Conservation (phyloP, 2,329 filamentous ascomycete genomes). For the Aspergillus sp. region DNA sequence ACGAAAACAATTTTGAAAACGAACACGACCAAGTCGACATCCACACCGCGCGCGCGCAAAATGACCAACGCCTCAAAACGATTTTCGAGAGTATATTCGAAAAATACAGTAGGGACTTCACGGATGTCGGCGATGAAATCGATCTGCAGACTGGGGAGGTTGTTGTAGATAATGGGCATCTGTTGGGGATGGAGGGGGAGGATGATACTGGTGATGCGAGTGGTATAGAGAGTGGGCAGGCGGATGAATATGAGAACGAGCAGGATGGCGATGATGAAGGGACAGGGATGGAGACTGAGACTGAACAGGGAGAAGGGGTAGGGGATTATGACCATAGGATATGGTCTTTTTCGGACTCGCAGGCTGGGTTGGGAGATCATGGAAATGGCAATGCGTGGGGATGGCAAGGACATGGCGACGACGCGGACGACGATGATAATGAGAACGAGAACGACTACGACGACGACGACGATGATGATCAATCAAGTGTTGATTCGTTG, state of each 20-base stretch:
- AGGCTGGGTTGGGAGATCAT: background rate
- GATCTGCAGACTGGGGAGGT: constrained; percentile 74
- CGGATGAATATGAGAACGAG: background rate
- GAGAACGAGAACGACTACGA: constrained; percentile 2
- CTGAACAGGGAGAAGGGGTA: constrained; percentile 2
- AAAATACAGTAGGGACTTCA: constrained; percentile 80
- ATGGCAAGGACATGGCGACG: constrained; percentile 1
- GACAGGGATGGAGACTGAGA: constrained; percentile 1
- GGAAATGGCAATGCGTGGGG: no score
- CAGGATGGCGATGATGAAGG: background rate
- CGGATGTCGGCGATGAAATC: constrained; percentile 79
- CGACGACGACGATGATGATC: constrained; percentile 17
- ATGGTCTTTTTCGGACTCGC: constrained; percentile 4
- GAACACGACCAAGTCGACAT: constrained; percentile 45
- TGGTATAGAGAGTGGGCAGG: background rate
- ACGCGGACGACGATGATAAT: background rate
- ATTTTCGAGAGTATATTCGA: constrained; percentile 82
- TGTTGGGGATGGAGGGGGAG: constrained; percentile 57
- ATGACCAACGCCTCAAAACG: constrained; percentile 68
- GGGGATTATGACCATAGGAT: constrained; percentile 2
- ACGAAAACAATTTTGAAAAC: constrained; percentile 14
- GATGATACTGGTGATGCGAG: constrained; percentile 39
- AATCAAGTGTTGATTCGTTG: constrained; percentile 17
- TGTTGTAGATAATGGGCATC: constrained; percentile 85
- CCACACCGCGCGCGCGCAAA: constrained; percentile 56